Conservation (phyloP, 2,329 filamentous ascomycete genomes). For the Nannizziopsis barbatae region DNA sequence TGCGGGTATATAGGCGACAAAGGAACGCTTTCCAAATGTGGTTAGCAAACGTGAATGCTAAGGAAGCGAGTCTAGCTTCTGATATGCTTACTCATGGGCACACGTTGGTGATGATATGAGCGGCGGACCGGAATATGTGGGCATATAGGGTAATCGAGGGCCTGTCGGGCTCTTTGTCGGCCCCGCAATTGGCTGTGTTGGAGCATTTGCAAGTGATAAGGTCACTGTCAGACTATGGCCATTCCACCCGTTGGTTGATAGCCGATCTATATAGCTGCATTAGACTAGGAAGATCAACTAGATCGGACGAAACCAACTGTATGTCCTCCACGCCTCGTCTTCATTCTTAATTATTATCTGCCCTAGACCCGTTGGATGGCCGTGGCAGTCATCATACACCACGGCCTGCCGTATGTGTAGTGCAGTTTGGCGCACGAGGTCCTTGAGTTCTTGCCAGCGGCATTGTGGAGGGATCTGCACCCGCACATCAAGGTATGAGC, state of each 20-base stretch:
- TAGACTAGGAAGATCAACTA: not conserved
- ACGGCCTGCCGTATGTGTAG: constrained; percentile 36
- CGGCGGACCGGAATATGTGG: constrained; percentile 26
- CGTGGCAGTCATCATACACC: constrained; percentile 35
- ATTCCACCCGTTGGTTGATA: constrained; percentile 35
- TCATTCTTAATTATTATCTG: constrained; percentile 38
- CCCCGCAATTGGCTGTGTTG: constrained; percentile 33
- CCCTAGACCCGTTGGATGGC: constrained; percentile 33
- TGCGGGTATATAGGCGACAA: constrained; percentile 13
- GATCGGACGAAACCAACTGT: constrained; percentile 22
- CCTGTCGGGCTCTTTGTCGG: constrained; percentile 31
- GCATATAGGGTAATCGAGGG: constrained; percentile 21
- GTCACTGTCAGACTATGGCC: constrained; percentile 35
- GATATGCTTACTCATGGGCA: constrained; percentile 27
- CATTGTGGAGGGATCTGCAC: constrained; percentile 33
- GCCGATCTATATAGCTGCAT: constrained; percentile 24
- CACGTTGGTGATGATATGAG: constrained; percentile 26
- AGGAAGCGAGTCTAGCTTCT: not conserved
- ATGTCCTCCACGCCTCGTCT: constrained; percentile 36
- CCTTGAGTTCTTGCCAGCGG: constrained; percentile 37
- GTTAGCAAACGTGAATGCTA: not conserved
- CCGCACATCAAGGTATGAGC: constrained; percentile 1
- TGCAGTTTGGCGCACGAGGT: constrained; percentile 35
- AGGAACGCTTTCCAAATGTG: constrained; percentile 9
- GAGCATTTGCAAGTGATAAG: constrained; percentile 31